Percentiles rank a stretch among this genome's conserved stretches.
Conservation (phyloP, 2,329 filamentous ascomycete species). For the Didymella pinodella region DNA sequence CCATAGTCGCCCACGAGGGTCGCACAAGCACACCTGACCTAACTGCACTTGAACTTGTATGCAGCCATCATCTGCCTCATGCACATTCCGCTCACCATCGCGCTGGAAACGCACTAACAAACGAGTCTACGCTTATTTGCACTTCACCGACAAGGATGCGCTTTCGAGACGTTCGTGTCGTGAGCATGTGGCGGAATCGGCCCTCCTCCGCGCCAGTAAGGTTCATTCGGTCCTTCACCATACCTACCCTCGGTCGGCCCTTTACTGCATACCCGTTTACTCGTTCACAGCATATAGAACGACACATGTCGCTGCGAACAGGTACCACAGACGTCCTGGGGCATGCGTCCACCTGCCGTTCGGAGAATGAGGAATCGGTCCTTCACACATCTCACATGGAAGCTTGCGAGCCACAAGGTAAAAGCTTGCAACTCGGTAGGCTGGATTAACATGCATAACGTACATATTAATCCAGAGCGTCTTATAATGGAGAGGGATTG, state of each 20-base stretch:
- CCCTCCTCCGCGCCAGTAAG: slow-evolving; percentile 3
- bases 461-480: too few species aligned
- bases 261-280: not conserved
- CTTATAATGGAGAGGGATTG: too few species aligned
- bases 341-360: not conserved
- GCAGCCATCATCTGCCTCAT: slow-evolving; percentile 2
- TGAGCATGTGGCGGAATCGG: not conserved
- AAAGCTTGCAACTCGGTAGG: not conserved
- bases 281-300: not conserved
- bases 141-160: not conserved
- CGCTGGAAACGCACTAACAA: not conserved
- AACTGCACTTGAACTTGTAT: not conserved
- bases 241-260: not conserved
- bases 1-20: slow-evolving; percentile 2
- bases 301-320: not conserved
- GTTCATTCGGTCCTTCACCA: slow-evolving; percentile 4
- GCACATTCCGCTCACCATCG: not conserved
- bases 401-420: slow-evolving; percentile 1
- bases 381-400: not conserved
- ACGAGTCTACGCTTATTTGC: slow-evolving; percentile 2
- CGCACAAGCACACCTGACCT: slow-evolving; percentile 8
- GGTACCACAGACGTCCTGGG: not conserved
- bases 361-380: not conserved
- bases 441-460: not conserved
- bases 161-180: too few species aligned